Base-by-base conservation (phyloP, 768 basidiomycete genomes). In the Kwoniella botswanensis region DNA sequence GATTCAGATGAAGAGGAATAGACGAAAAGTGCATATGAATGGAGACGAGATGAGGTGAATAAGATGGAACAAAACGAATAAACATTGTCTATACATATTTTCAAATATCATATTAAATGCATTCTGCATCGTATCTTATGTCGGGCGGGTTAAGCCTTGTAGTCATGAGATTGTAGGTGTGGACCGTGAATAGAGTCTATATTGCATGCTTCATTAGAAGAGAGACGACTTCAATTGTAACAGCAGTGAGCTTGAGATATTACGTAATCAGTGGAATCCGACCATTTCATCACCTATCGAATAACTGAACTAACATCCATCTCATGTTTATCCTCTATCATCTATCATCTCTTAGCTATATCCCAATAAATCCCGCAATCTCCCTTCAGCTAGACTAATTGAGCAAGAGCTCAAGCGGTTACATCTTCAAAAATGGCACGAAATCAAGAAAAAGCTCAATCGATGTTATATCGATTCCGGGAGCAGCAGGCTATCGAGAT, bases 401-500 rank as follows among this genome's bases (percentile, higher is more conserved):
- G 46, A 50, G 18, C 46, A 13, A 15, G 12, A 13, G 13, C 46
- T 50, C 46, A 50, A 50, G 46, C 18, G 18, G 46, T 15, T 50
- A 15, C 2, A 13, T 10, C 3, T 29, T 58, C 71, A 76, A 62
- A 62, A 13, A 80, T 80, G 94, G 94, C 95, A 72, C 91, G 95
- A 84, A 98, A 98, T 91, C 92, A 94, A 84, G 96, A 98, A 85
- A 99, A 98, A 84, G 93, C 94, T 1, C 94, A 96, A 84, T 83
- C 77, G 55, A 81, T 79, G 79, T 71, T 82, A 54, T 80, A 79
- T 74, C 78, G 79, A 69, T 98, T 99, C 85, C 91, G 96, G 65
- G 94, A 98, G 85, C 92, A 93, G 56, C 96, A 99, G 82, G 94
- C 93, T 0, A 92, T 92, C 43, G 95, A 98, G 86, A 90, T 98